Base-by-base conservation (phyloP, 768 basidiomycete species). In the Pulveroboletus sp. region DNA sequence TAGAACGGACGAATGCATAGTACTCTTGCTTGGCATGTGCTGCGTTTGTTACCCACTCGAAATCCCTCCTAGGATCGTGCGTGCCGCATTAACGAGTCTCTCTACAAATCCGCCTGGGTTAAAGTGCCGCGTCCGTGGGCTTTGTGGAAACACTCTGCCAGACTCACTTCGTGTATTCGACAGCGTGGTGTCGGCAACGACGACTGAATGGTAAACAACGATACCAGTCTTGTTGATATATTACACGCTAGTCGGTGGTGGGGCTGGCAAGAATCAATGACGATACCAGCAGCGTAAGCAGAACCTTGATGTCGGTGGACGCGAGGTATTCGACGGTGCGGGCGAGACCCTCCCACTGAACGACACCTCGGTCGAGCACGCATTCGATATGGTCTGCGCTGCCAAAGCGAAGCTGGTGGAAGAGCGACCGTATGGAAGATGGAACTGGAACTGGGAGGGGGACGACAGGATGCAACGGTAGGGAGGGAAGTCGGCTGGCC, bases 251-350 rank as follows among this genome's bases (percentile, higher is more conserved):
- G 36, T 54, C 48, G 56, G 54, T 39, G 3, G 50, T 51, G 62
- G 61, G 18, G 54, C 17, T 12, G 74, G 68, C 44, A 78, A 71
- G 39, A 80, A 61, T 85, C 85, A 86, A 26, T 74, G 72, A 46
- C 77, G 72, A 67, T 86, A 90, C 85, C 87, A 93, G 49, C 73
- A 75, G 0, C 85, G 82, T 42, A 93, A 73, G 61, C 87, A 87
- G 14, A 21, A 83, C 68, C 64, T 89, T 92, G 67, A 93, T 81
- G 39, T 87, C 83, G 15, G 81, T 71, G 46, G 81, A 75, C 54
- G 82, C 85, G 43, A 95, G 83, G 62, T 90, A 94, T 63, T 94
- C 91, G 63, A 86, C 90, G 65, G 93, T 95, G 52, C 86, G 82
- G 17, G 89, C 89, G 52, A 94, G 73, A 27, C 89, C 89, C 58